These are phyloP conservation scores for Samsoniella hepiali DNA, from an alignment of 2,329 filamentous ascomycete species.

Conservation along the genomic window DNA sequence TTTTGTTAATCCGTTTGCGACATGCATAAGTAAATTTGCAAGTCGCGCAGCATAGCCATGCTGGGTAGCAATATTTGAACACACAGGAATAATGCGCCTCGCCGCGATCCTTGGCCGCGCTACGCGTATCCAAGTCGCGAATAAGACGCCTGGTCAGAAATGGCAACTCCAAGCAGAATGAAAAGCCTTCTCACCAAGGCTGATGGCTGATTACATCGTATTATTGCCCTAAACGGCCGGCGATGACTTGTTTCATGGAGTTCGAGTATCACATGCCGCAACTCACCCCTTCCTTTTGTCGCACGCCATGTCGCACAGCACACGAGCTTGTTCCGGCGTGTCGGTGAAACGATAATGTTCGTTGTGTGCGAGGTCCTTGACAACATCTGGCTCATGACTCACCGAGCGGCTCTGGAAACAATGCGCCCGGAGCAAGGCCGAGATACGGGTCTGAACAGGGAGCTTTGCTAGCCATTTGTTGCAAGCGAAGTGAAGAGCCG, in stretches of 20 bases:
- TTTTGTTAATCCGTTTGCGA: neutral
- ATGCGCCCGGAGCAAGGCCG: constrained; percentile 1
- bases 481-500: neutral
- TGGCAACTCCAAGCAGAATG: neutral
- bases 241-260: neutral
- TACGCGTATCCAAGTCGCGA: neutral
- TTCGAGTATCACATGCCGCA: neutral
- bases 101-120: neutral
- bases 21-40: constrained; percentile 11
- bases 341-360: neutral
- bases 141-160: neutral
- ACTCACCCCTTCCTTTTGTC: neutral
- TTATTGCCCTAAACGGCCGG: neutral
- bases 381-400: constrained; percentile 7
- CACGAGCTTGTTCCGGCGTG: neutral
- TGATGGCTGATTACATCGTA: too few species aligned
- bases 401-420: constrained; percentile 12
- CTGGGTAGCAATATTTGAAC: constrained; percentile 1
- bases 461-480: constrained; percentile 1
- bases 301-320: neutral
- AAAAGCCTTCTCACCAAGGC: neutral
- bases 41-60: neutral
- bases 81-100: neutral
- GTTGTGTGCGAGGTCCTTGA: neutral
- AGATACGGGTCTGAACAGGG: constrained; percentile 7